Evolutionary conservation across 805 yeast species (phyloP).

Genomic region (Candida cerambycidarum): DNA sequence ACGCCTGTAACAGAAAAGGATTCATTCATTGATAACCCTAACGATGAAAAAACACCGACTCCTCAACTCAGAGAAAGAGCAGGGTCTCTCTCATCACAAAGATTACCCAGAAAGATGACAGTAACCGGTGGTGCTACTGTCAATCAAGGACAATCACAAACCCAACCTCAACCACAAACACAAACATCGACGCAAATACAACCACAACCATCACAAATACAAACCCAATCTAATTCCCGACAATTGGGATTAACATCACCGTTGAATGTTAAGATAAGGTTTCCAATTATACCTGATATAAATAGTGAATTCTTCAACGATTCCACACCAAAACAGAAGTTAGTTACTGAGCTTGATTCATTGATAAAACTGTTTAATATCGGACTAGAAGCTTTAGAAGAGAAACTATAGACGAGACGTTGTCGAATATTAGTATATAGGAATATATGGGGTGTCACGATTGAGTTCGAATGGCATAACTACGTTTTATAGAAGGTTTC

Average conservation of each 20-base stretch:
- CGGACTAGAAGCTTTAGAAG: constrained; percentile 43
- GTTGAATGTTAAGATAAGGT: constrained; percentile 16
- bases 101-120: constrained; percentile 16
- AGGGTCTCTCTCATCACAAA: constrained; percentile 13
- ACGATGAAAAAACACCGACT: constrained; percentile 13
- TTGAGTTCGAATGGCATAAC: too few species aligned
- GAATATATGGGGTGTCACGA: too few species aligned
- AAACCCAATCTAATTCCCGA: too few species aligned
- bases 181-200: too few species aligned
- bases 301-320: constrained; percentile 40
- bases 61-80: constrained; percentile 16
- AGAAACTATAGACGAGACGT: constrained; percentile 19
- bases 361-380: constrained; percentile 38
- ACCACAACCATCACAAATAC: too few species aligned
- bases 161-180: too few species aligned
- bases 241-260: not conserved
- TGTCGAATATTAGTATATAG: too few species aligned
- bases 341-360: constrained; percentile 36
- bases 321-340: constrained; percentile 32
- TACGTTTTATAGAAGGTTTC: too few species aligned
- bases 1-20: constrained; percentile 74
- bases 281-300: constrained; percentile 38
- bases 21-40: constrained; percentile 11
- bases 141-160: not conserved
- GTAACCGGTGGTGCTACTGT: constrained; percentile 1